Percentiles rank a stretch among this genome's conserved stretches.
Conservation (phyloP, 306 rosid species). For the Datisca glomerata region DNA sequence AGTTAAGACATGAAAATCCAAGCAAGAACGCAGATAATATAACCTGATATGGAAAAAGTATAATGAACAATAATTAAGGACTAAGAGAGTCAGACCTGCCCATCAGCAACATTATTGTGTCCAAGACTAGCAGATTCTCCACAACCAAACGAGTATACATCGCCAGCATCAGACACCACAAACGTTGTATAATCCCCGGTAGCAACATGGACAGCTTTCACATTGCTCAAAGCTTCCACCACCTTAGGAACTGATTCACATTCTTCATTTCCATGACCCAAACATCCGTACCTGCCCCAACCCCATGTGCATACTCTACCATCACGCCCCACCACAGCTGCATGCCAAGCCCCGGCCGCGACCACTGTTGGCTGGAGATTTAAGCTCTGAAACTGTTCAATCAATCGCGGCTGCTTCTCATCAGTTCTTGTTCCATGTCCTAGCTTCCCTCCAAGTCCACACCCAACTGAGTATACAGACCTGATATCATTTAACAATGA, state of each 20-base stretch:
- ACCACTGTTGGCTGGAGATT: slow-evolving; percentile 80
- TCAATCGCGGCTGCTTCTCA: slow-evolving; percentile 70
- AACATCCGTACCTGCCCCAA: slow-evolving; percentile 95
- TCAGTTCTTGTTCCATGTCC: slow-evolving; percentile 82
- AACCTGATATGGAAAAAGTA: neutral
- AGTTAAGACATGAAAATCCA: too few species aligned
- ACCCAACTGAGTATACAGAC: slow-evolving; percentile 93
- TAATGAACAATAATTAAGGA: slow-evolving; percentile 6
- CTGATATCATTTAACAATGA: too few species aligned
- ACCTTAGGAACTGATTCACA: slow-evolving; percentile 83
- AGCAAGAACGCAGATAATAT: too few species aligned
- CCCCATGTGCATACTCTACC: slow-evolving; percentile 99
- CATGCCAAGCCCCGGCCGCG: slow-evolving; percentile 99
- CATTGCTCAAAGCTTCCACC: slow-evolving; percentile 55
- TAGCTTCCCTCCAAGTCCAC: slow-evolving; percentile 97
- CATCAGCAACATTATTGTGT: slow-evolving; percentile 39
- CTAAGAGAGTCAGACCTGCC: slow-evolving; percentile 41
- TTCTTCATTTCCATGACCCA: slow-evolving; percentile 93
- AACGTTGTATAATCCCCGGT: slow-evolving; percentile 97
- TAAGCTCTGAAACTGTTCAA: slow-evolving; percentile 55
- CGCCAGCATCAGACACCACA: slow-evolving; percentile 65
- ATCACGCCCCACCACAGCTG: slow-evolving; percentile 88
- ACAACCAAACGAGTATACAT: slow-evolving; percentile 86
- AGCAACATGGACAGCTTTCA: slow-evolving; percentile 77
- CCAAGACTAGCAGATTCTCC: slow-evolving; percentile 99